Conservation (phyloP, 257 asterid genomes). For the Solanum pennellii region DNA sequence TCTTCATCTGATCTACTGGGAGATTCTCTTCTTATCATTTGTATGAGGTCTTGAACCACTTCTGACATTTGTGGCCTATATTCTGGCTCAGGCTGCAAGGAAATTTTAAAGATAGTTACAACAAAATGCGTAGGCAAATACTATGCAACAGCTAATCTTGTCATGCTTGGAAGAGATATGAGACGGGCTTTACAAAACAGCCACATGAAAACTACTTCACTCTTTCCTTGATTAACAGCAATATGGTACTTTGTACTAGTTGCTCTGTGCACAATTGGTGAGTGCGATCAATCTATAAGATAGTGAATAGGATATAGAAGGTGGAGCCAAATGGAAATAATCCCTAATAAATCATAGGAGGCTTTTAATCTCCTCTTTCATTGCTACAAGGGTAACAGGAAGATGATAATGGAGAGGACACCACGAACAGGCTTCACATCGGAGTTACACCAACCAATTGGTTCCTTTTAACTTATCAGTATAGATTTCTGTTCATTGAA, state of each 20-base stretch:
- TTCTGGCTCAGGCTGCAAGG: constrained; percentile 75
- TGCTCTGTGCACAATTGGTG: background rate
- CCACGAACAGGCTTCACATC: background rate
- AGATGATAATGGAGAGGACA: background rate
- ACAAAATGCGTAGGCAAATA: background rate
- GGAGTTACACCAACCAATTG: background rate
- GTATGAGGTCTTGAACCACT: constrained; percentile 82
- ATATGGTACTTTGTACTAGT: background rate
- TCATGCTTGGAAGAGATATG: background rate
- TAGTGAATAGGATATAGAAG: background rate
- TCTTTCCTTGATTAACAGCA: background rate
- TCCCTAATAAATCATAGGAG: background rate
- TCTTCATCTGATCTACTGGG: constrained; percentile 52
- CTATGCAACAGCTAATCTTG: background rate
- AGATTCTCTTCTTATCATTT: constrained; percentile 73
- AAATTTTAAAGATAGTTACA: background rate
- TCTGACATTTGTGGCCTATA: constrained; percentile 92
- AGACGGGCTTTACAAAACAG: background rate
- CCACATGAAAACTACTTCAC: background rate
- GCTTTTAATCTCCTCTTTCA: background rate
- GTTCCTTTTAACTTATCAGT: background rate
- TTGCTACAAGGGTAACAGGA: background rate
- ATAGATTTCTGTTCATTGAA: background rate
- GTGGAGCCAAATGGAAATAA: background rate
- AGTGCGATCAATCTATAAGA: background rate